phyloP scores from a whole-genome alignment of 441 rosid species.

The Eruca vesicaria region DNA sequence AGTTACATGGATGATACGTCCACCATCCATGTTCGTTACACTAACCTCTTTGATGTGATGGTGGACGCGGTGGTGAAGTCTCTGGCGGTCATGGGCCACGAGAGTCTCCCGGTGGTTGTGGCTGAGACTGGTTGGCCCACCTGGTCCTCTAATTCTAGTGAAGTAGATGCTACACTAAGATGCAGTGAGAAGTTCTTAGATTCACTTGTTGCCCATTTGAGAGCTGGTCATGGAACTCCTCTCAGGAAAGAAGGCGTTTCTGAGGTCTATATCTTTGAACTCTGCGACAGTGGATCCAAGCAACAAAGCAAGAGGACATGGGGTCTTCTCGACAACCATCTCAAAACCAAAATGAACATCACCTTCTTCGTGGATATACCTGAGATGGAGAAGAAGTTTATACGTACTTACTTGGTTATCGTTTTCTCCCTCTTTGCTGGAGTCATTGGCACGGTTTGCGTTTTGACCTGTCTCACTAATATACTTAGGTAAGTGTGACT shows the following conservation, averaged over 20 bases:
- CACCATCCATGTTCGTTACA: conserved; percentile 66
- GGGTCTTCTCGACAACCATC: background rate
- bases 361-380: background rate
- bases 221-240: background rate
- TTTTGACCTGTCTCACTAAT: background rate
- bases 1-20: conserved; percentile 70
- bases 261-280: background rate
- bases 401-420: background rate
- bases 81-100: conserved; percentile 71
- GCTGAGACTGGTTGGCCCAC: conserved; percentile 93
- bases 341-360: background rate
- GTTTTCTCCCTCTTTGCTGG: background rate
- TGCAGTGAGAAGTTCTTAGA: background rate
- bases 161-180: background rate
- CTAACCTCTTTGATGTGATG: conserved; percentile 87
- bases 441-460: background rate
- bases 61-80: conserved; percentile 66
- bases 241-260: background rate
- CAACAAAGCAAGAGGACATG: background rate
- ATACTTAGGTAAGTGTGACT: background rate
- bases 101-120: conserved; percentile 64
- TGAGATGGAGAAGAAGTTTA: background rate
- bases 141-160: background rate
- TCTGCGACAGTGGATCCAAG: background rate
- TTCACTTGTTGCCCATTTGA: background rate